Evolutionary conservation across 1,139 yeast genomes (phyloP).

Genomic region (Yamadazyma buinensis): DNA sequence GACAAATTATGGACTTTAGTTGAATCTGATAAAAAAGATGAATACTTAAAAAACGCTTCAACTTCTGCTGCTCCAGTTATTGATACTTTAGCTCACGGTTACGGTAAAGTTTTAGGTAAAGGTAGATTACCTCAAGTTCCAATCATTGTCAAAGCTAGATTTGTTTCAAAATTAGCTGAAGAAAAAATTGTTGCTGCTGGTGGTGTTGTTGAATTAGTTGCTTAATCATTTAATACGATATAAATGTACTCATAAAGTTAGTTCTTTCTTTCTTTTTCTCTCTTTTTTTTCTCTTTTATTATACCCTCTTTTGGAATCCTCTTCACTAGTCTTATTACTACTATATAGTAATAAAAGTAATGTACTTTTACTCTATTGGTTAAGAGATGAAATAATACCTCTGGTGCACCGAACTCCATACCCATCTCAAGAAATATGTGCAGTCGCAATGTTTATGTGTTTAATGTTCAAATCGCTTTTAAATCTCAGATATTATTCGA

Average conservation of each 20-base stretch:
- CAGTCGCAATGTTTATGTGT: slow-evolving; percentile 11
- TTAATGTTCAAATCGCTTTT: background rate
- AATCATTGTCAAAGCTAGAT: slow-evolving; percentile 99
- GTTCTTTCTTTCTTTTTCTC: background rate
- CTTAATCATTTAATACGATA: slow-evolving; percentile 47
- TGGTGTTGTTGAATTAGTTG: slow-evolving; percentile 99
- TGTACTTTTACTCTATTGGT: no score
- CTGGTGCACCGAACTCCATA: no score
- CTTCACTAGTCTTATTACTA: no score
- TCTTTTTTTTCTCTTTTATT: background rate
- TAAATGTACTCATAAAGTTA: slow-evolving; percentile 7
- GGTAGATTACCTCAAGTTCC: slow-evolving; percentile 98
- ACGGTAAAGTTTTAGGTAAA: slow-evolving; percentile 99
- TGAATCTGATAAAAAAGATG: slow-evolving; percentile 92
- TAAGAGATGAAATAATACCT: no score
- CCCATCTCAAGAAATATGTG: no score
- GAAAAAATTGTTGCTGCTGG: slow-evolving; percentile 99
- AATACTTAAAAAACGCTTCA: slow-evolving; percentile 82
- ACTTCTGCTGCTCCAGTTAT: slow-evolving; percentile 96
- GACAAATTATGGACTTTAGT: slow-evolving; percentile 99
- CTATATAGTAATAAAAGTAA: no score
- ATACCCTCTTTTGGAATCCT: background rate
- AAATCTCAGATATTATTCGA: background rate
- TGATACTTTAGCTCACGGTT: slow-evolving; percentile 99
- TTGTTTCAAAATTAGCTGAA: slow-evolving; percentile 98